Percentiles rank a stretch among this genome's conserved stretches.
phyloP scores from a whole-genome alignment of 495 filamentous ascomycete species.

The Daldinia concentrica region DNA sequence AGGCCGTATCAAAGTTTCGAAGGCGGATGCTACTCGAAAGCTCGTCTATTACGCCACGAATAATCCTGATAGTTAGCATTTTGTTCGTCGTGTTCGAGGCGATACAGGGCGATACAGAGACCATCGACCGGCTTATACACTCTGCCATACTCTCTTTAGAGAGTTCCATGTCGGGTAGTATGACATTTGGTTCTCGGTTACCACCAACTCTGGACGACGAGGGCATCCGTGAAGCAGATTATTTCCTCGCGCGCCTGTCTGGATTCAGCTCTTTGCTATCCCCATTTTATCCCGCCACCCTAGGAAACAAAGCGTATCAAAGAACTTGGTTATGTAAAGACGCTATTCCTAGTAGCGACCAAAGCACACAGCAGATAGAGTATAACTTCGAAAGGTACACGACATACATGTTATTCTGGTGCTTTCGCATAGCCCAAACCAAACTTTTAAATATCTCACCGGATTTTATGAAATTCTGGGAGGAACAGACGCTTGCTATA shows the following conservation, averaged over 20 bases:
- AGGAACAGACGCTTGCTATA: constrained; percentile 11
- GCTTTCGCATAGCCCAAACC: constrained; percentile 10
- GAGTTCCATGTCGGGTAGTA: constrained; percentile 1
- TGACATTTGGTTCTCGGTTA: not conserved
- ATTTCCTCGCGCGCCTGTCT: constrained; percentile 25
- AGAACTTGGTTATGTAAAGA: not conserved
- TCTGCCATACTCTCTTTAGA: constrained; percentile 17
- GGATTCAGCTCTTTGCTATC: constrained; percentile 19
- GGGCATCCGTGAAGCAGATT: constrained; percentile 28
- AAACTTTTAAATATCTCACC: not conserved
- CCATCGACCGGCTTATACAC: constrained; percentile 23
- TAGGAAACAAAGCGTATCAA: constrained; percentile 6
- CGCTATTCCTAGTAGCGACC: not conserved
- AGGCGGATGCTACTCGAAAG: constrained; percentile 14
- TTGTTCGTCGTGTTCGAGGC: constrained; percentile 34
- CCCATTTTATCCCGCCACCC: constrained; percentile 17
- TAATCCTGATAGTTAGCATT: constrained; percentile 30
- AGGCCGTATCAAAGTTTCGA: constrained; percentile 31
- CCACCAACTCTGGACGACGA: constrained; percentile 19
- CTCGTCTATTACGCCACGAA: constrained; percentile 14
- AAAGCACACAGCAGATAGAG: constrained; percentile 4
- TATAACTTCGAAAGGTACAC: constrained; percentile 23
- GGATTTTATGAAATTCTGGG: not conserved
- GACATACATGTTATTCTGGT: constrained; percentile 24
- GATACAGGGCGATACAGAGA: constrained; percentile 31